Percentiles rank a stretch among this genome's conserved stretches.
phyloP scores from a whole-genome alignment of 352 stramenopile genomes.

The Pythium insidiosum region DNA sequence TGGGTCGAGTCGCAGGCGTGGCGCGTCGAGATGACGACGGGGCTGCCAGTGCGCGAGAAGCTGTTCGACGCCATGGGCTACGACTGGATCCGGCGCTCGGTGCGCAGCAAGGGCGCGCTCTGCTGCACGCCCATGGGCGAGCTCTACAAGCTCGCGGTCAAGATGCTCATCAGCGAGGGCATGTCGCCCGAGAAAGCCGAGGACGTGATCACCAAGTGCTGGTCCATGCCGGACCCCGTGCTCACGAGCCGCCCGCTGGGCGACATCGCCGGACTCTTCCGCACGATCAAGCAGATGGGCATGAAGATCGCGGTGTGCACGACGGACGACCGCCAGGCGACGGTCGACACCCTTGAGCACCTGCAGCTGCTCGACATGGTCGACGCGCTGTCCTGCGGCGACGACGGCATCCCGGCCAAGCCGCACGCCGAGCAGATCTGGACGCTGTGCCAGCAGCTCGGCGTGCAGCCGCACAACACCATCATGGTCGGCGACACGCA shows the following conservation, averaged over 20 bases:
- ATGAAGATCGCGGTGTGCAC: slow-evolving; percentile 88
- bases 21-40: slow-evolving; percentile 81
- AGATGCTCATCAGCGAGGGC: slow-evolving; percentile 65
- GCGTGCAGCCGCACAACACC: slow-evolving; percentile 74
- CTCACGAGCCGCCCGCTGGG: slow-evolving; percentile 60
- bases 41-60: slow-evolving; percentile 69
- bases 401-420: slow-evolving; percentile 79
- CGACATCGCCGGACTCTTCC: slow-evolving; percentile 73
- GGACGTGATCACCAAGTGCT: slow-evolving; percentile 64
- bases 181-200: slow-evolving; percentile 55
- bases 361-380: slow-evolving; percentile 69
- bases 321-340: slow-evolving; percentile 76
- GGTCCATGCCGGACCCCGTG: slow-evolving; percentile 76
- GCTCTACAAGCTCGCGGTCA: slow-evolving; percentile 75
- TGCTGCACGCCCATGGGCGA: slow-evolving; percentile 83
- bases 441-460: slow-evolving; percentile 71
- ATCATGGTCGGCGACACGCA: slow-evolving; percentile 87
- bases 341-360: slow-evolving; percentile 67
- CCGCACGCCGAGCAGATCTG: slow-evolving; percentile 80
- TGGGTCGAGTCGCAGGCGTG: slow-evolving; percentile 83
- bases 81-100: slow-evolving; percentile 75
- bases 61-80: slow-evolving; percentile 85
- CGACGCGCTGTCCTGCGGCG: slow-evolving; percentile 66
- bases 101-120: slow-evolving; percentile 74
- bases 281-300: slow-evolving; percentile 74